Base-by-base conservation (phyloP, 305 asterid genomes). In the Fraxinus latifolia region DNA sequence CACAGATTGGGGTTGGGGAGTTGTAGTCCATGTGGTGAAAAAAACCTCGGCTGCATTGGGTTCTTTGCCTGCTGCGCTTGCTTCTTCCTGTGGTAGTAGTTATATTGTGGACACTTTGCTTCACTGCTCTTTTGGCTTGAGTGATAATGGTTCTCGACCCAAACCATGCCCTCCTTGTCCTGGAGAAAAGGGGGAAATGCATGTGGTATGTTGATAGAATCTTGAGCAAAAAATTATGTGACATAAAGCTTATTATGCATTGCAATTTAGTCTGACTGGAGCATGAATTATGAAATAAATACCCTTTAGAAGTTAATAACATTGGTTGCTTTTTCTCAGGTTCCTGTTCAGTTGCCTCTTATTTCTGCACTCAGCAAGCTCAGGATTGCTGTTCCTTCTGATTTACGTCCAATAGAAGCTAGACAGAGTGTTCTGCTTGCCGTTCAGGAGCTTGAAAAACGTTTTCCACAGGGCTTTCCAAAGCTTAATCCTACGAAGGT, bases 1-100 rank as follows among this genome's bases (percentile, higher is more conserved):
- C 82, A 96, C 93, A 39, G 97, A 96, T 87, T 96, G 99, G 99
- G 99, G 99, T 79, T 96, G 98, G 98, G 98, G 98, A 80, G 95
- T 94, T 80, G 98, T 93, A 78, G 96, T 96, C 84, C 95, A 96
- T 86, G 99, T 96, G 88, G 95, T 96, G 79, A 96, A 92, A 86
- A 93, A 84, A 82, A 83, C 94, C 50, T 84, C 92, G 15, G 85
- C 90, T 65, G 81, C 92, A 27, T 90, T 90, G 33, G 91, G 97
- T 85, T 94, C 98, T 85, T 60, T 96, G 92, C 97, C 98, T 83
- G 98, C 97, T 85, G 89, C 91, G 50, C 91, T 96, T 80, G 92
- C 98, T 87, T 90, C 99, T 71, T 85, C 96, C 47, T 97, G 95
- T 77, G 91, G 95, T 85, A 92, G 83, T 82, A 90, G 84, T 87